Base-by-base conservation (phyloP, 306 rosid species). In the Vigna unguiculata region DNA sequence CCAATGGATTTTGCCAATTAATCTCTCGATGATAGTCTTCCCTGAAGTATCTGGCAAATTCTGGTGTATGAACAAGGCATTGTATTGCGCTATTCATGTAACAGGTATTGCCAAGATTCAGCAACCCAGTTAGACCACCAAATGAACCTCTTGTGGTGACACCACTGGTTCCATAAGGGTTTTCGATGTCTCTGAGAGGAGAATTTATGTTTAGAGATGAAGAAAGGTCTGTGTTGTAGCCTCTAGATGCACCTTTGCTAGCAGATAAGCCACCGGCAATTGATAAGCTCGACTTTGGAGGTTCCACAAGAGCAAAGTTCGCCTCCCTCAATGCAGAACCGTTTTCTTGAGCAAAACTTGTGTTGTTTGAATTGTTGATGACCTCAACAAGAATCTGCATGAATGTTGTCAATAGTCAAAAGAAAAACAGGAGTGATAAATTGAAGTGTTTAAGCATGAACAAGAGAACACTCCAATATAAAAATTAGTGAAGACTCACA, bases 81-180 rank as follows among this genome's bases (percentile, higher is more conserved):
- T 95, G 98, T 60, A 95, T 89, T 8, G 98, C 97, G 82, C 98
- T 92, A 85, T 95, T 95, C 98, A 95, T 95, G 82, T 92, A 95
- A 90, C 98, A 95, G 51, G 98, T 95, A 83, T 95, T 95, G 82
- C 98, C 98, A 76, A 95, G 97, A 84, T 95, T 95, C 80, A 87
- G 83, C 86, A 95, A 85, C 68, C 98, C 98, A 63, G 92, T 95
- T 83, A 95, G 88, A 83, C 98, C 97, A 84, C 90, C 90, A 17
- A 89, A 67, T 34, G 97, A 91, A 24, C 98, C 98, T 72, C 98
- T 86, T 71, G 97, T 95, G 85, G 91, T 85, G 78, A 94, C 93
- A 70, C 98, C 97, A 73, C 72, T 75, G 49, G 84, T 76, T 69
- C 87, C 96, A 72, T 82, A 79, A 17, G 90, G 64, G 65, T 86